Evolutionary conservation across 257 asterid species (phyloP), one percentile per base, ranked within the genome.

Genomic region (Cynanchum wilfordii): DNA sequence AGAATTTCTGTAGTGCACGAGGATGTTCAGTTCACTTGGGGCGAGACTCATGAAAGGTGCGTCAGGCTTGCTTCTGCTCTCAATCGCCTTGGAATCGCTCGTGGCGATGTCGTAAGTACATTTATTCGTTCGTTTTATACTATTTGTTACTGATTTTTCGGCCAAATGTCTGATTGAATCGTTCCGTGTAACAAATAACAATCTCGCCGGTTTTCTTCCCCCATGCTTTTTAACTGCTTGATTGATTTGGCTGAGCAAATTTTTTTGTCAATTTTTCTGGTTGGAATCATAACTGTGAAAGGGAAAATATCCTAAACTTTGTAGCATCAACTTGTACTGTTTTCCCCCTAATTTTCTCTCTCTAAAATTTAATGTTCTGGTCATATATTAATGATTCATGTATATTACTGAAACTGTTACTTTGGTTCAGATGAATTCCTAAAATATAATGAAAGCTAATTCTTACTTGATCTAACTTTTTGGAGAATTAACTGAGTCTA

Each of bases 51-150:
- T 45, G 67, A 42, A 15, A 71, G 82, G 49, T 78, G 80, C 69
- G 33, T 67, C 69, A 75, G 69, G 57, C 79, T 78, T 50, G 85
- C 82, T 71, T 78, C 80, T 25, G 80, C 80, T 33, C 71, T 78
- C 10, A 75, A 64, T 62, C 66, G 66, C 17, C 60, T 74, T 29
- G 78, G 75, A 20, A 78, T 81, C 51, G 71, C 80, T 49, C 82
- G 80, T 45, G 73, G 76, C 12, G 71, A 78, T 67, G 76, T 78
- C 75, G 85, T 78, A 66, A 74, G 71, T 65, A 42, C 47, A 42
- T 7, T 10, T 10, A 40, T 42, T 42, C 10, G 47, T 60, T 29
- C 5, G 17, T 60, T 60, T 3, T 24, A 0, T 33, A 3, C 47
- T 15, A 27, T 64, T 54, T 7, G 54, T 11, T 29, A 20, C 25